Base-by-base conservation (phyloP, 176 grass and related monocot species). In the Avena atlantica region DNA sequence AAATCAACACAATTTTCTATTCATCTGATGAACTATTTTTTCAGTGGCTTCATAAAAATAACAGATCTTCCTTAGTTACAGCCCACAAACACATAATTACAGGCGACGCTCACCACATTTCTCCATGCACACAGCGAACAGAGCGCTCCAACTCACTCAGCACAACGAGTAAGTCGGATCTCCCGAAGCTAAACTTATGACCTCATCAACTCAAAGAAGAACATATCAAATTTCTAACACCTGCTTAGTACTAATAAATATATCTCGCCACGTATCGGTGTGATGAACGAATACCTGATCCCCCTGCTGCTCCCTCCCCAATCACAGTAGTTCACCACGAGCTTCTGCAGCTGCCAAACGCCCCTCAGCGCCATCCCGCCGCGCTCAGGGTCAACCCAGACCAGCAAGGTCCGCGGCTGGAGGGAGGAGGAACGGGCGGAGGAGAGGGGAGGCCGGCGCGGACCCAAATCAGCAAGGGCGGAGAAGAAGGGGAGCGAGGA, bases 241-340 rank as follows among this genome's bases (percentile, higher is more conserved):
- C 8, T 56, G 8, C 0, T 24, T 77, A 77, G 25, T 6, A 31
- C 50, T 53, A 51, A 8, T 17, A 36, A 1, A 23, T 3, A 2
- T 61, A 4, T 8, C 52, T 17, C 47, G 3, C 24, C 6, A 31
- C 7, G 3, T 76, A 63, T 52, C 19, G 25, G 9, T 10, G 24
- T 12, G 21, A 76, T n/a, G 65, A 80, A 55, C 12, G 37, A 15
- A 23, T 84, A 97, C 93, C 93, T 97, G 80, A 97, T 93, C 7
- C 95, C 95, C 80, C 91, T 93, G 80, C 91, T 97, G 74, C 93
- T 97, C 82, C 95, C 95, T 52, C 91, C 93, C 93, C 91, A 91
- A 2, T 95, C 86, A 70, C 87, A 95, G 25, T 93, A 97, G 85
- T 94, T 97, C 80, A 95, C 95, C 70, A 95, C 63, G 49, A 97